Evolutionary conservation across 208 protist genomes (phyloP), one percentile per base, ranked within the genome.

Genomic region (Leishmania arabica): DNA sequence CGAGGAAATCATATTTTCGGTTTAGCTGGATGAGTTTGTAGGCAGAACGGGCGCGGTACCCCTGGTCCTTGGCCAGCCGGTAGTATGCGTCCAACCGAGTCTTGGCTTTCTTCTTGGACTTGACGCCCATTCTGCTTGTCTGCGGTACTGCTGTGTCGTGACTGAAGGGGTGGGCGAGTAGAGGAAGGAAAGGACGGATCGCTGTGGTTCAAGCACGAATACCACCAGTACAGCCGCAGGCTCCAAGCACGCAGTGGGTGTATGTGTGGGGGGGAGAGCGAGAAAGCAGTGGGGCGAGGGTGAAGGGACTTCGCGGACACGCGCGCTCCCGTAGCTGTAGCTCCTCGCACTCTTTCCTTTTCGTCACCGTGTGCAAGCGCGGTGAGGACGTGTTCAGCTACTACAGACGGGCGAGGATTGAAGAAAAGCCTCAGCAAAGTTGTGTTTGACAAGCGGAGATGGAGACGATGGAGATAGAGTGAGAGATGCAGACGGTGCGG

Each of bases 21-120:
- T 99, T 99, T 0, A 99, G 91, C 93, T 99, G 99, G 58, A 99
- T 98, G 19, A 99, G 90, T 91, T 99, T 99, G 95, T 99, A 99
- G 31, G 99, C 98, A 53, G 99, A 98, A 95, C 99, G 98, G 40
- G 98, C 96, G 78, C 99, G 92, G 85, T 98, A 99, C 51, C 99
- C 99, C 82, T 99, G 98, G 74, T 99, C 98, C 95, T 99, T 99
- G 53, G 99, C 99, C 37, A 99, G 86, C 65, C 99, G 89, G 90
- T 99, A 99, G 87, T 97, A 99, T 80, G 97, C 95, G 86, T 99
- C 98, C 54, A 98, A 86, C 24, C 96, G 82, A 27, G 95, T 97
- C 88, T 98, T 97, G 65, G 92, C 95, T 91, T 97, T 98, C 90
- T 97, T 97, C 89, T 97, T 98, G 49, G 93, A 97, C 74, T 97